Evolutionary conservation across 306 rosid genomes (phyloP), one percentile per base, ranked within the genome.

Genomic region (Pyrus bretschneideri): DNA sequence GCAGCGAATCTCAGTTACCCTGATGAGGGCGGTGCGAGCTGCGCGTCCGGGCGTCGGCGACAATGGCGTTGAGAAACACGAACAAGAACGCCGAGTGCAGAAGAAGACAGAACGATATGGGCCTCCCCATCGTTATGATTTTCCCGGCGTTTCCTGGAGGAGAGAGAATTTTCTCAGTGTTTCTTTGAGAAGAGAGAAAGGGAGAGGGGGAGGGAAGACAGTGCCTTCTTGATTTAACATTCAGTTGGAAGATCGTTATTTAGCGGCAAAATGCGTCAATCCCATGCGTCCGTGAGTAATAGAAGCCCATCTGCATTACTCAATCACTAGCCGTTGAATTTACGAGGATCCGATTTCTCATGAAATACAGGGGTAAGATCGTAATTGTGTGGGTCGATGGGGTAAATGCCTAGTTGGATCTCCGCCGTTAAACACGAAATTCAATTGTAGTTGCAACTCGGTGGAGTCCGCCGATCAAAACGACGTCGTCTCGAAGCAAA

Each of bases 61-160:
- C 51, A 14, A 68, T 4, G 66, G 73, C 57, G 62, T 44, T 64
- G 76, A 40, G 51, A 1, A 65, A 27, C 51, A 80, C n/a, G 55
- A 49, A 49, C 46, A 78, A 57, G 76, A 82, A 70, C 15, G 58
- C 44, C 27, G 61, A 42, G 46, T 31, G 40, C 29, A 21, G 80
- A 40, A 58, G 57, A 52, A 51, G 57, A 52, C 0, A 4, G 35
- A 40, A 33, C 35, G 18, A 69, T 18, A 23, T 42, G 70, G 31
- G 72, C 51, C 15, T 35, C 60, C 40, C 67, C 90, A 84, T 84
- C n/a, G 67, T 57, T 55, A 67, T 35, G 29, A 66, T 69, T 31
- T 65, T 73, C 85, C 54, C 67, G n/a, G 46, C 5, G 27, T 45
- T 67, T 78, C 74, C 74, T 58, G 65, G 42, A 62, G 76, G 52